Percentiles rank a stretch among this genome's conserved stretches.
phyloP scores from a whole-genome alignment of 1,139 yeast species.

The Nakaseomyces nivariensis region DNA sequence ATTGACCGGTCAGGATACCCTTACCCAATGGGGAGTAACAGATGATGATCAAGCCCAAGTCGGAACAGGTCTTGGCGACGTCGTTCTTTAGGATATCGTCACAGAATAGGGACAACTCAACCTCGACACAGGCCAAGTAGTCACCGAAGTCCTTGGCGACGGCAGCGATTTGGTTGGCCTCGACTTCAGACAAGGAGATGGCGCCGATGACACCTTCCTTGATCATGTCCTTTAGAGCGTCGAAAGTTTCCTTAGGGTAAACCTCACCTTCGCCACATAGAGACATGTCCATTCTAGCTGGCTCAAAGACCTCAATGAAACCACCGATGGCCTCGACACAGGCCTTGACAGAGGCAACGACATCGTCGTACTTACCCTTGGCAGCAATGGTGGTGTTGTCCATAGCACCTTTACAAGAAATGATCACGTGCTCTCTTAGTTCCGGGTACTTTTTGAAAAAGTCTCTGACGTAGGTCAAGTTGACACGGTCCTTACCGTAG shows the following conservation, averaged over 20 bases:
- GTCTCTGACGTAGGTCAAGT: conserved; percentile 44
- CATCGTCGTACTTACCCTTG: conserved; percentile 39
- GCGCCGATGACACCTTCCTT: conserved; percentile 52
- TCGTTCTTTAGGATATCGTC: conserved; percentile 53
- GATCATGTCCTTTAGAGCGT: conserved; percentile 42
- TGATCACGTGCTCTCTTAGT: conserved; percentile 39
- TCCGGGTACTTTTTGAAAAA: conserved; percentile 52
- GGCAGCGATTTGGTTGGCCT: conserved; percentile 45
- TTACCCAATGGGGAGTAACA: conserved; percentile 81
- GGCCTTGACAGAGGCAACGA: conserved; percentile 43
- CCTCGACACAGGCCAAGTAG: conserved; percentile 60
- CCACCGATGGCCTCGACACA: conserved; percentile 39
- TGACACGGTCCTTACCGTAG: conserved; percentile 49
- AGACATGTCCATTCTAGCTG: conserved; percentile 57
- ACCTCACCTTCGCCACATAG: conserved; percentile 19
- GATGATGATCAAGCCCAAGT: conserved; percentile 52
- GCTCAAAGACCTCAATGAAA: conserved; percentile 50
- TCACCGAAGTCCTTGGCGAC: conserved; percentile 39
- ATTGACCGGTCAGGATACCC: conserved; percentile 62
- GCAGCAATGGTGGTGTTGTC: conserved; percentile 34
- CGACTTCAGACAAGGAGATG: conserved; percentile 62
- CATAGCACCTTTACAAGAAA: conserved; percentile 62
- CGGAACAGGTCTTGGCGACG: conserved; percentile 43
- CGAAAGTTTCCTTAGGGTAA: conserved; percentile 35
- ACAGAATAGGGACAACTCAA: conserved; percentile 63